Evolutionary conservation across 2,329 filamentous ascomycete species (phyloP).

Genomic region (Teratosphaeria zuluensis): DNA sequence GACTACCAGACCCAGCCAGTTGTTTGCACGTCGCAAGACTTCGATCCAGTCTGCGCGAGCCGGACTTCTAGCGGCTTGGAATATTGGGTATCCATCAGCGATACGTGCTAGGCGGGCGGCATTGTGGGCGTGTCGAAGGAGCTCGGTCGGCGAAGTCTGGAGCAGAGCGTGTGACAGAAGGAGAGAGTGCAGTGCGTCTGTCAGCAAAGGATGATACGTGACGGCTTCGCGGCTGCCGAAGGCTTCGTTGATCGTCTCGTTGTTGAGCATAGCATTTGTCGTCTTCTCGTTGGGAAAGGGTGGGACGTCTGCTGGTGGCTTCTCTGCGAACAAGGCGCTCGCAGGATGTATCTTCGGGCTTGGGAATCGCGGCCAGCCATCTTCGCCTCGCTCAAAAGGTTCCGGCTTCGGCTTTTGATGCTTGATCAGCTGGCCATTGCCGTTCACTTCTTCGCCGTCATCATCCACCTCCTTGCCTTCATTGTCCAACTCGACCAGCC

Average conservation of each 20-base stretch:
- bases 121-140: constrained; percentile 72
- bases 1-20: constrained; percentile 57
- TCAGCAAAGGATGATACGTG: constrained; percentile 72
- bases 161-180: constrained; percentile 70
- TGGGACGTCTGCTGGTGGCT: constrained; percentile 57
- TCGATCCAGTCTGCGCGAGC: constrained; percentile 74
- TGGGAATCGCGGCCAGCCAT: constrained; percentile 38
- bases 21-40: constrained; percentile 55
- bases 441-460: constrained; percentile 10
- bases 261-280: constrained; percentile 15
- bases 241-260: constrained; percentile 20
- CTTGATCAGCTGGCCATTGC: constrained; percentile 28
- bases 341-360: constrained; percentile 44
- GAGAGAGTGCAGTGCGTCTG: constrained; percentile 67
- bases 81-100: constrained; percentile 71
- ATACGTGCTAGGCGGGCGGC: constrained; percentile 65
- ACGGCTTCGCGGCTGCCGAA: constrained; percentile 51
- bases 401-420: constrained; percentile 25
- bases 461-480: constrained; percentile 11
- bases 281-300: constrained; percentile 48
- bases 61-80: constrained; percentile 61
- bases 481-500: constrained; percentile 20
- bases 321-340: constrained; percentile 60
- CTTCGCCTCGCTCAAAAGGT: constrained; percentile 24
- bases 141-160: constrained; percentile 68